Base-by-base conservation (phyloP, 768 basidiomycete genomes). In the Boletus rubroflammeus region DNA sequence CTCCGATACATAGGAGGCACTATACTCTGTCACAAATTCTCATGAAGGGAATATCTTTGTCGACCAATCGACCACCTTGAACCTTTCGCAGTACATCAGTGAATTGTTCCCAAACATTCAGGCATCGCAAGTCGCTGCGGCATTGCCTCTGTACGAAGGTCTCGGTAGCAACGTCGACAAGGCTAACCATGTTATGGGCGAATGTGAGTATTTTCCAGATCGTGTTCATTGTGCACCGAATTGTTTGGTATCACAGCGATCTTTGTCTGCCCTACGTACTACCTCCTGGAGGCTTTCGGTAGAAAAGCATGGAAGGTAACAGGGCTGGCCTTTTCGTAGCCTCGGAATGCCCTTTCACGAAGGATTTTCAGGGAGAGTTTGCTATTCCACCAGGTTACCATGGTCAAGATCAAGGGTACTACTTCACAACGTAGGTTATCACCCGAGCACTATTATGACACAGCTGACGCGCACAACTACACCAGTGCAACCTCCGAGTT, bases 191-290 rank as follows among this genome's bases (percentile, higher is more conserved):
- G 47, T 19, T 14, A 35, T 50, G 31, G 43, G 56, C 4, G 56
- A 57, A 34, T 36, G 56, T 45, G 31, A 35, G 55, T 25, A 4
- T 28, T 19, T 40, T 14, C 28, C 7, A 35, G 2, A 13, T 29
- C 10, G 2, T 35, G 29, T 10, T 28, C 26, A 29, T 40, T 6
- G 0, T 14, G 7, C 10, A 21, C 31, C 9, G 19, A 21, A 14
- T 28, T 43, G 19, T 40, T 28, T 9, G 15, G 11, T 4, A 10
- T 17, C 21, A 34, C 31, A 57, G 56, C 56, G 7, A 44, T 50
- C 21, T 35, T 57, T 23, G 41, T 56, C 29, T 57, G 54, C 8
- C 56, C 54, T n/a, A 44, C 41, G 0, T 40, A 57, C 21, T 57
- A 50, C 32, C 32, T 57, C 10, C 29, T 57, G 6, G 25, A 40